Evolutionary conservation across 2,329 filamentous ascomycete genomes (phyloP), one percentile per base, ranked within the genome.

Genomic region (Colletotrichum lentis): DNA sequence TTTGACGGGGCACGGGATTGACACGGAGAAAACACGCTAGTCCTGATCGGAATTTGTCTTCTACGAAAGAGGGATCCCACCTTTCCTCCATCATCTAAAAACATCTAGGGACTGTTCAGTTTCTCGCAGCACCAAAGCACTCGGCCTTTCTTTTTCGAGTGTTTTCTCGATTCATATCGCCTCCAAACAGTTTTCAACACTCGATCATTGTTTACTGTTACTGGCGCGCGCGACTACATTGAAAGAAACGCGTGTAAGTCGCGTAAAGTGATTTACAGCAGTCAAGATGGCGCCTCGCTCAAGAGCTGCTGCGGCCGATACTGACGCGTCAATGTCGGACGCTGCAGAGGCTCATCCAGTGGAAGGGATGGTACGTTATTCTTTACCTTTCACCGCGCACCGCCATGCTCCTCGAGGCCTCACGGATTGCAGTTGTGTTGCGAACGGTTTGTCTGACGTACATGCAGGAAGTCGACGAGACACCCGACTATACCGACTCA

Each of bases 401-500:
- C 14, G 22, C 18, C 22, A 44, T 54, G 11, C 27, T 47, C 18
- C 41, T 5, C 27, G 43, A 16, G 60, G 57, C 50, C 66, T 37
- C 63, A 18, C n/a, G 16, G 16, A 22, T n/a, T 20, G n/a, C 22
- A 18, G 54, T 39, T 55, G 20, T 27, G 37, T 54, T 44, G 31
- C 20, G 49, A 49, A n/a, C 24, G 44, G 24, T 39, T 31, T 59
- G 20, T 63, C 64, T 72, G 46, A 61, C 56, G 20, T 55, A 39
- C 41, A 53, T 47, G 31, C 27, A 86, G 87, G 85, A 89, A 58
- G 83, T 89, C 47, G 88, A 90, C 71, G 87, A 90, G 73, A 90
- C 88, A 7, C 87, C 87, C 55, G 88, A 90, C 73, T 89, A 86
- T 74, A 88, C 87, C 67, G 88, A 90, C 71, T 89, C 87, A 11